phyloP scores from a whole-genome alignment of 164 flowering plant genomes.

The Houttuynia cordata region DNA sequence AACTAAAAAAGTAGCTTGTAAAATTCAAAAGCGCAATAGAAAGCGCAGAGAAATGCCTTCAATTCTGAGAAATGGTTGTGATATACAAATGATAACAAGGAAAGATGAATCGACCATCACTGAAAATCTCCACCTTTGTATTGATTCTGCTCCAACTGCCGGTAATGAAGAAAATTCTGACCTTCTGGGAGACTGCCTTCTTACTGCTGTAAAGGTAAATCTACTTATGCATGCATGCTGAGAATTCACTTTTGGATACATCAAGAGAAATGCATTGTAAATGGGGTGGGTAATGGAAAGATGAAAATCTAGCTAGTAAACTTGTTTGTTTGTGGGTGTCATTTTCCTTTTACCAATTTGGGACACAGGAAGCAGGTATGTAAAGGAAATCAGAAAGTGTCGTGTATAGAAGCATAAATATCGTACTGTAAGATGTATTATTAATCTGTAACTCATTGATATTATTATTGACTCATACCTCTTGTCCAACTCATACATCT shows the following conservation, averaged over 20 bases:
- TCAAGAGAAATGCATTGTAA: no score
- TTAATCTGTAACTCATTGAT: no score
- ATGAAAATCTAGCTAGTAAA: no score
- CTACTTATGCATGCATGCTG: constrained; percentile 1
- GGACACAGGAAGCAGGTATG: no score
- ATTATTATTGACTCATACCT: no score
- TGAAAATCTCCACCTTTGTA: constrained; percentile 16
- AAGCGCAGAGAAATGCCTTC: constrained; percentile 11
- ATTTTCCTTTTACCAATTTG: no score
- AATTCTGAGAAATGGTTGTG: constrained; percentile 24
- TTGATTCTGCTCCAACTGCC: constrained; percentile 22
- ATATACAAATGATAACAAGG: constrained; percentile 18
- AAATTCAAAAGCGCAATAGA: constrained; percentile 16
- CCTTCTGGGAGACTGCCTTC: constrained; percentile 81
- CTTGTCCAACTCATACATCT: neutral
- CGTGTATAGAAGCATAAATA: no score
- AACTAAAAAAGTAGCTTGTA: constrained; percentile 24
- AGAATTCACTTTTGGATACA: no score
- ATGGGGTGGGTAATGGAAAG: no score
- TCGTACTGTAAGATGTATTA: no score
- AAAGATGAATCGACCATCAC: constrained; percentile 32
- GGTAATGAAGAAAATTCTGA: constrained; percentile 28
- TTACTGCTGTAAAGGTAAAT: constrained; percentile 79
- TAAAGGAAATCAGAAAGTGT: no score
- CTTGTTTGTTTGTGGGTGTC: no score